Base-by-base conservation (phyloP, 2,329 filamentous ascomycete species). In the Eurotiales sp. region DNA sequence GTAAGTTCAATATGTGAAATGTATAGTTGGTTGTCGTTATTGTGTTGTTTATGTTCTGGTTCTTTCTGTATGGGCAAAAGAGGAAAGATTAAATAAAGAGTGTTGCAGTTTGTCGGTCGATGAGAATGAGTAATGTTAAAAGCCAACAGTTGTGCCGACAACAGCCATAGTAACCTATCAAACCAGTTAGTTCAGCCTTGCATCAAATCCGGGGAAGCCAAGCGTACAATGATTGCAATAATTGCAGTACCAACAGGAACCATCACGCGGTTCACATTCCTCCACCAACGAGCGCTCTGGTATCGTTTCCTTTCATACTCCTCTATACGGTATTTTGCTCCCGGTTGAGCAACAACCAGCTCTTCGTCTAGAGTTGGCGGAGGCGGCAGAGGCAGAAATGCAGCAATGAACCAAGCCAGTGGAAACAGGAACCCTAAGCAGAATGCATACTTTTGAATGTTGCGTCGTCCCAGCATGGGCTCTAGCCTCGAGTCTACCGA, bases 351-450 rank as follows among this genome's bases (percentile, higher is more conserved):
- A 50, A 61, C 63, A 23, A 61, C 15, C 29, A 43, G 47, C 61
- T 84, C 77, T 34, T 76, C 72, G 67, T 82, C 80, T 15, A 78
- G 72, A 1, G 74, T 70, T 8, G 83, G 79, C 50, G 78, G 77
- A 1, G 74, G 73, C 8, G 87, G 87, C 6, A 95, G 70, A 1
- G 88, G 87, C 11, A 93, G 74, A 49, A 91, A 77, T 1, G 88
- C 81, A 1, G 85, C 90, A 56, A 90, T 75, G 73, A 92, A 87
- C 89, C 89, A 95, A 50, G 85, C 86, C 86, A 90, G 78, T 5
- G 88, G 90, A 62, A 90, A 82, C 42, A 92, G 72, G 62, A 95
- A 95, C 21, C 90, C 90, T 42, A 86, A 37, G 50, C 84, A 82
- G 69, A 95, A 95, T 44, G 88, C 73, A 47, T 86, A 74, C 25